phyloP scores from a whole-genome alignment of 1,284 basidiomycete species.

The Moesziomyces sp. region DNA sequence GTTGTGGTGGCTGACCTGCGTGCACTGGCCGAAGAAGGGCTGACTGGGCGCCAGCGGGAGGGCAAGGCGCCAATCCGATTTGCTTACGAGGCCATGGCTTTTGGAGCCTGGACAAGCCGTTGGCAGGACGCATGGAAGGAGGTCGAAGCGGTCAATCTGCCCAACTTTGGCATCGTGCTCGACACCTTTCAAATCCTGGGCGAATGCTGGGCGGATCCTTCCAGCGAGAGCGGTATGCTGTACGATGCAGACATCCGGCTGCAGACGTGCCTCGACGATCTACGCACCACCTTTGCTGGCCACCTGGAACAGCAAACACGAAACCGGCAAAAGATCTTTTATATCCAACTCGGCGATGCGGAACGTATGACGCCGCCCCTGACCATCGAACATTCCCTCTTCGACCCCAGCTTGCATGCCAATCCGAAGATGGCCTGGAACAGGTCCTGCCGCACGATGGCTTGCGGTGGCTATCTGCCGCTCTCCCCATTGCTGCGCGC shows the following conservation, averaged over 20 bases:
- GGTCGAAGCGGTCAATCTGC: conserved; percentile 54
- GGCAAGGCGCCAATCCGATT: conserved; percentile 10
- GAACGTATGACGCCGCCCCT: conserved; percentile 13
- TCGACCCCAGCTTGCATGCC: conserved; percentile 14
- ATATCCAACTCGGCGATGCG: conserved; percentile 19
- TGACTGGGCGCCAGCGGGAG: conserved; percentile 9
- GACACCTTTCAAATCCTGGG: conserved; percentile 68
- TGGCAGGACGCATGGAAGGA: conserved; percentile 66
- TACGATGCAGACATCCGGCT: conserved; percentile 9
- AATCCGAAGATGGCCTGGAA: conserved; percentile 27
- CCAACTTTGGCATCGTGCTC: conserved; percentile 66
- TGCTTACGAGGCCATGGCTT: conserved; percentile 45
- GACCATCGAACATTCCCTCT: conserved; percentile 13
- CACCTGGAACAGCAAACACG: conserved; percentile 7
- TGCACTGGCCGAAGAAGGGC: conserved; percentile 14
- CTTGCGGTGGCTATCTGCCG: conserved; percentile 17
- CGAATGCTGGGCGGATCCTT: conserved; percentile 61
- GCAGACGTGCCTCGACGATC: conserved; percentile 9
- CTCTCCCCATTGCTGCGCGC: conserved; percentile 4
- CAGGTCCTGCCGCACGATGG: conserved; percentile 10
- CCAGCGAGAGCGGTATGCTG: conserved; percentile 19
- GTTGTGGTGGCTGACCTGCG: conserved; percentile 19
- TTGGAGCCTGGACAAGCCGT: conserved; percentile 38
- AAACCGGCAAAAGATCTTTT: conserved; percentile 16
- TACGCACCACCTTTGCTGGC: conserved; percentile 10